Conservation (phyloP, 2,329 filamentous ascomycete species). For the Verticillium nonalfalfae region DNA sequence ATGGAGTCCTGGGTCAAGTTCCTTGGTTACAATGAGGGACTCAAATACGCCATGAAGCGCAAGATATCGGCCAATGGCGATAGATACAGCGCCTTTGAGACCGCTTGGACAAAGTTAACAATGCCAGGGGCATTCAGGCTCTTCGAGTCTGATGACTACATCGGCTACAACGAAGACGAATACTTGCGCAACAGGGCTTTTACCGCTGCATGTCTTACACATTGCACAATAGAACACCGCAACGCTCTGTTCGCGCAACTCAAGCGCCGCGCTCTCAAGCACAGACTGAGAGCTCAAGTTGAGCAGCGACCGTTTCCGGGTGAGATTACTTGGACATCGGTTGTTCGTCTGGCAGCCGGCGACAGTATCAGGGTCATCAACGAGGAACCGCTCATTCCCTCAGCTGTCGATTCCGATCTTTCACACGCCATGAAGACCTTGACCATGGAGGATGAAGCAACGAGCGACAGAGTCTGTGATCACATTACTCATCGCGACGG, state of each 20-base stretch:
- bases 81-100: background rate
- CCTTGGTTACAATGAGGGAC: background rate
- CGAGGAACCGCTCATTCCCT: no score
- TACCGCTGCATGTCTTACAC: background rate
- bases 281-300: background rate
- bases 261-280: background rate
- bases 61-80: background rate
- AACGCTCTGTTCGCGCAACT: background rate
- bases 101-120: background rate
- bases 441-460: no score
- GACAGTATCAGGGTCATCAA: no score
- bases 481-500: no score
- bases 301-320: no score
- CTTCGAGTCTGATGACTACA: background rate
- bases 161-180: background rate
- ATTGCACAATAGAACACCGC: background rate
- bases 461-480: no score
- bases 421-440: no score
- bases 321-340: no score
- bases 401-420: no score
- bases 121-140: background rate
- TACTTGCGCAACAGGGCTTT: background rate
- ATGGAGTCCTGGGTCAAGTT: background rate
- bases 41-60: background rate
- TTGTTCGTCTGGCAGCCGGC: no score